Conservation (phyloP, 2,329 filamentous ascomycete genomes). For the Aspergillus puulaauensis region DNA sequence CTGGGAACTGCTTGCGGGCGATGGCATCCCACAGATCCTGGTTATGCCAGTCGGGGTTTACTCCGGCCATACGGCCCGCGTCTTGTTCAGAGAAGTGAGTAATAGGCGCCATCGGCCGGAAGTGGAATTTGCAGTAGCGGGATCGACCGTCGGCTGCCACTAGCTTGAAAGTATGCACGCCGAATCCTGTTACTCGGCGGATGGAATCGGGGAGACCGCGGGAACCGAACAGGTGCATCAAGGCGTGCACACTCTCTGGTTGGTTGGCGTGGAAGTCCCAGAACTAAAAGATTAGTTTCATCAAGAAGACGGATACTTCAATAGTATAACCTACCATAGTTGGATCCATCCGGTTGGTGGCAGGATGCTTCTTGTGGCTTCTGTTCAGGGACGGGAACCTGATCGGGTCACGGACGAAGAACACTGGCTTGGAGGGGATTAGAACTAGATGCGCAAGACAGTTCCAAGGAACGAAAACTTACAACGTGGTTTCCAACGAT, state of each 20-base stretch:
- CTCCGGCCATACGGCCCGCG: constrained; percentile 50
- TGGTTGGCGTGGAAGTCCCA: constrained; percentile 61
- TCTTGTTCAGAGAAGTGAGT: constrained; percentile 53
- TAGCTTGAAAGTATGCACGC: constrained; percentile 35
- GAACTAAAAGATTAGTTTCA: constrained; percentile 43
- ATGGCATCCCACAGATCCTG: constrained; percentile 64
- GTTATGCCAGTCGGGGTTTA: constrained; percentile 59
- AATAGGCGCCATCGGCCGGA: constrained; percentile 57
- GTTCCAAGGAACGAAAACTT: not conserved
- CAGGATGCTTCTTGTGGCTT: constrained; percentile 5
- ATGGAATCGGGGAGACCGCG: constrained; percentile 50
- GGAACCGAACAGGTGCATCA: constrained; percentile 63
- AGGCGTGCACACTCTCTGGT: constrained; percentile 59
- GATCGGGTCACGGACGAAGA: constrained; percentile 44
- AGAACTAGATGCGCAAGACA: not conserved
- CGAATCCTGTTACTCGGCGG: constrained; percentile 55
- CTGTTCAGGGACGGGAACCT: constrained; percentile 33
- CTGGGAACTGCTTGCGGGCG: constrained; percentile 55
- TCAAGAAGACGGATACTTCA: not conserved
- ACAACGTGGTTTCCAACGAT: constrained; percentile 42
- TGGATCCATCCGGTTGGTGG: constrained; percentile 4
- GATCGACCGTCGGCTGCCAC: constrained; percentile 48
- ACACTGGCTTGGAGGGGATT: constrained; percentile 26
- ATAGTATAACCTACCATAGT: not conserved
- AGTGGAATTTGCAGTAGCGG: constrained; percentile 61